Conservation (phyloP, 2,329 filamentous ascomycete species). For the Ophiosphaerella herpotricha region DNA sequence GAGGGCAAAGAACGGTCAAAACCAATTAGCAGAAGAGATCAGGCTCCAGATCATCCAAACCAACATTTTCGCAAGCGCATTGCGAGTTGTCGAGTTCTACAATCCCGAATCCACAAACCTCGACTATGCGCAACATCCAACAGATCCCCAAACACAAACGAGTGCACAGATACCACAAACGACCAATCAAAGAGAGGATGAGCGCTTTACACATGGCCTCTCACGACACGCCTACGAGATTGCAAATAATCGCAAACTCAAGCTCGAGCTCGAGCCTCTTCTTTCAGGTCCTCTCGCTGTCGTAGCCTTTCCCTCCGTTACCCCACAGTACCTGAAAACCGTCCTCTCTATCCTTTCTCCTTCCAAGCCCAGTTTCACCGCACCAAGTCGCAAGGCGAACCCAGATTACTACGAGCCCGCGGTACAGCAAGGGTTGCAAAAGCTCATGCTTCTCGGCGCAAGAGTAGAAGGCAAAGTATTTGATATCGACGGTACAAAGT, state of each 20-base stretch:
- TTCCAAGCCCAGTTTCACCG: constrained; percentile 69
- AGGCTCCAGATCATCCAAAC: constrained; percentile 86
- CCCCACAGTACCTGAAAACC: constrained; percentile 80
- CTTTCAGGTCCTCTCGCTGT: constrained; percentile 81
- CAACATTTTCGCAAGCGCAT: constrained; percentile 82
- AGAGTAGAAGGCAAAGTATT: constrained; percentile 85
- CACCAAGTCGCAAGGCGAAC: constrained; percentile 74
- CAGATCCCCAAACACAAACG: constrained; percentile 39
- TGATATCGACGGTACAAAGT: constrained; percentile 71
- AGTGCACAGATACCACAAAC: constrained; percentile 41
- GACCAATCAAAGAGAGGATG: constrained; percentile 51
- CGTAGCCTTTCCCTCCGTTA: constrained; percentile 79
- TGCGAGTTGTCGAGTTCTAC: constrained; percentile 86
- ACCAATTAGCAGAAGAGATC: constrained; percentile 62
- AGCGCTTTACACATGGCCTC: constrained; percentile 62
- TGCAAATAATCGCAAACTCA: constrained; percentile 55
- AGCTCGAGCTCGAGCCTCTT: constrained; percentile 71
- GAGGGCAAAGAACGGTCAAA: constrained; percentile 63
- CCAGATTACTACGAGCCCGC: constrained; percentile 80
- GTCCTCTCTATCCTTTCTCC: constrained; percentile 80
- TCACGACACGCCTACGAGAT: constrained; percentile 60
- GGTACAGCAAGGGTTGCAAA: constrained; percentile 82
- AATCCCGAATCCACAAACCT: constrained; percentile 37
- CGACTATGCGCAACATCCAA: constrained; percentile 30
- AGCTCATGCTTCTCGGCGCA: constrained; percentile 84